Evolutionary conservation across 2,329 filamentous ascomycete genomes (phyloP).

Genomic region (Shiraia sp.): DNA sequence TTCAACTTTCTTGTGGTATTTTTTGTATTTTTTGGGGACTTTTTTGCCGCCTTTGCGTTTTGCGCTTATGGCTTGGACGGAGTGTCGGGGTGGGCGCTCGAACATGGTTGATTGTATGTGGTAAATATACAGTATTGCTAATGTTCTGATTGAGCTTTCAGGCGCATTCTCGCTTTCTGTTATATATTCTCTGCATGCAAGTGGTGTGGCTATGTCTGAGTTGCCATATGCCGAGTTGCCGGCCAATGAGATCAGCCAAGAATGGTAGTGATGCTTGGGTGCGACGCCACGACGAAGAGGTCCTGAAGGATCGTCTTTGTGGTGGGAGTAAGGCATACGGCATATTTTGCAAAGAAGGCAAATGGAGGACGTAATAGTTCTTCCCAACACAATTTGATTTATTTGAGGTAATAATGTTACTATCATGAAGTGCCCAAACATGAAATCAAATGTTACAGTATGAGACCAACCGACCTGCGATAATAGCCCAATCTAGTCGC

Average conservation of each 20-base stretch:
- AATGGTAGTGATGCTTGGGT: background rate
- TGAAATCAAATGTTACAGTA: slow-evolving; percentile 27
- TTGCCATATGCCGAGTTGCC: slow-evolving; percentile 14
- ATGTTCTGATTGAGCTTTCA: too few relatives aligned
- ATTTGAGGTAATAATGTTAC: slow-evolving; percentile 12
- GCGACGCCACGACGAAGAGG: background rate
- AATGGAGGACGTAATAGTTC: background rate
- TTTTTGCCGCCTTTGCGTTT: slow-evolving; percentile 19
- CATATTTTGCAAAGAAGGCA: too few relatives aligned
- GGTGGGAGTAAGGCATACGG: too few relatives aligned
- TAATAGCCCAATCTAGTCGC: slow-evolving; percentile 11
- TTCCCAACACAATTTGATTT: slow-evolving; percentile 21
- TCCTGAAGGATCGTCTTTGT: background rate
- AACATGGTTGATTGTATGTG: slow-evolving; percentile 5
- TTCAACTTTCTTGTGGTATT: slow-evolving; percentile 10
- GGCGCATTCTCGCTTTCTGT: too few relatives aligned
- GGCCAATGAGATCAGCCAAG: slow-evolving; percentile 17
- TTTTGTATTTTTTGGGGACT: slow-evolving; percentile 21
- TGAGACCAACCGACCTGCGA: slow-evolving; percentile 27
- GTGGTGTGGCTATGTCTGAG: background rate
- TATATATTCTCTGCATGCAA: background rate
- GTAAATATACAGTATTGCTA: background rate
- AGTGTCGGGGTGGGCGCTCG: slow-evolving; percentile 19
- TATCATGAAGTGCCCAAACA: slow-evolving; percentile 15
- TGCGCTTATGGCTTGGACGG: slow-evolving; percentile 15